Evolutionary conservation across 2,329 filamentous ascomycete species (phyloP).

Genomic region (Magnaporthales sp.): DNA sequence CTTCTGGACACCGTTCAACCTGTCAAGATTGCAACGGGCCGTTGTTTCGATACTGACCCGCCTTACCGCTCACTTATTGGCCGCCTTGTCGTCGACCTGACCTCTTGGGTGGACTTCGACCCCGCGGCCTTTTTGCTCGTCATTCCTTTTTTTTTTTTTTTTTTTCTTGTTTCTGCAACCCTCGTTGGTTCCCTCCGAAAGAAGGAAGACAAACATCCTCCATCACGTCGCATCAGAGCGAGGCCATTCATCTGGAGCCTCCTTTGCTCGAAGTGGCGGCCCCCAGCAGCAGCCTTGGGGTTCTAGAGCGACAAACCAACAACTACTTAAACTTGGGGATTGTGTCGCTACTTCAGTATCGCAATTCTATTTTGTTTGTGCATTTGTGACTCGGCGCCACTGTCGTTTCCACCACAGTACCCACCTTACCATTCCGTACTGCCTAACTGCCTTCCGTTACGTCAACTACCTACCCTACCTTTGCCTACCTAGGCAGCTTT

Average conservation of each 20-base stretch:
- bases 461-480: background rate
- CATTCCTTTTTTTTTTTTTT: background rate
- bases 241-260: background rate
- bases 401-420: background rate
- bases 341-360: background rate
- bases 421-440: background rate
- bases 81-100: constrained; percentile 6
- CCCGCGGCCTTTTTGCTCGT: constrained; percentile 4
- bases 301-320: background rate
- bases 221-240: background rate
- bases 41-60: background rate
- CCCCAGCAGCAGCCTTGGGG: background rate
- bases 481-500: background rate
- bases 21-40: constrained; percentile 4
- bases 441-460: background rate
- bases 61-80: constrained; percentile 5
- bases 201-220: background rate
- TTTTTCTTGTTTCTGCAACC: background rate
- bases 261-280: background rate
- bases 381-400: background rate
- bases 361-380: background rate
- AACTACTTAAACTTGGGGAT: background rate
- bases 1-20: constrained; percentile 4
- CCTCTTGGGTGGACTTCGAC: background rate
- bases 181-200: background rate